A percentile compares a stretch with the other conserved stretches of the same genome.
Evolutionary conservation across 1,284 basidiomycete species (phyloP).

Genomic region (Neotropicomus parvogracilis): DNA sequence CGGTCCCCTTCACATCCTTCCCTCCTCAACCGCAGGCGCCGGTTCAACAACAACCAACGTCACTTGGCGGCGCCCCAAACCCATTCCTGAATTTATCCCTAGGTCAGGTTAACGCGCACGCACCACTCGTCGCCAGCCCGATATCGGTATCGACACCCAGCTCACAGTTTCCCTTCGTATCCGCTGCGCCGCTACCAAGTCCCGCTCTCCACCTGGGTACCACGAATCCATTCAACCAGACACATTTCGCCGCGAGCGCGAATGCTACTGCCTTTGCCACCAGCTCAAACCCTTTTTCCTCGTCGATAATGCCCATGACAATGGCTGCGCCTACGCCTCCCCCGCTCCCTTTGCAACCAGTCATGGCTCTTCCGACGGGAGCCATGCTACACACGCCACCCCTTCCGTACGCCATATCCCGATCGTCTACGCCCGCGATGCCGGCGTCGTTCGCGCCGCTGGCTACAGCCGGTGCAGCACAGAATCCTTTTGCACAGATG

Average conservation of each 20-base stretch:
- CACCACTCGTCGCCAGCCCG: conserved; percentile 7
- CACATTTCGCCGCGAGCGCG: not conserved
- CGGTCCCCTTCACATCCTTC: not conserved
- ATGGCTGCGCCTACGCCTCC: conserved; percentile 14
- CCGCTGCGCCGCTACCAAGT: conserved; percentile 10
- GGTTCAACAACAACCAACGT: conserved; percentile 11
- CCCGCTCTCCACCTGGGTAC: conserved; percentile 12
- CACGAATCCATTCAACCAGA: conserved; percentile 25
- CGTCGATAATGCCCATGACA: not conserved
- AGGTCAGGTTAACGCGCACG: conserved; percentile 3
- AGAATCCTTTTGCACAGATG: conserved; percentile 11
- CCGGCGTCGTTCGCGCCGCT: conserved; percentile 3
- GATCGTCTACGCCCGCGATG: not conserved
- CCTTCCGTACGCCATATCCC: conserved; percentile 3
- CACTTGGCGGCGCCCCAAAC: conserved; percentile 11
- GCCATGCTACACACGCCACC: conserved; percentile 10
- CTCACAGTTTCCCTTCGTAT: conserved; percentile 10
- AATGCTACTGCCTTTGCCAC: conserved; percentile 7
- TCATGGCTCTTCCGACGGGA: conserved; percentile 9
- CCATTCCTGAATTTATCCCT: conserved; percentile 22
- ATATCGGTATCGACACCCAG: not conserved
- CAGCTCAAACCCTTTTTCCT: conserved; percentile 19
- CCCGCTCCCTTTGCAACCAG: conserved; percentile 5
- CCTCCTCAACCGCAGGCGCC: conserved; percentile 13
- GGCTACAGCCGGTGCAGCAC: not conserved